Base-by-base conservation (phyloP, 2,329 filamentous ascomycete species). In the Neofusicoccum ribis region DNA sequence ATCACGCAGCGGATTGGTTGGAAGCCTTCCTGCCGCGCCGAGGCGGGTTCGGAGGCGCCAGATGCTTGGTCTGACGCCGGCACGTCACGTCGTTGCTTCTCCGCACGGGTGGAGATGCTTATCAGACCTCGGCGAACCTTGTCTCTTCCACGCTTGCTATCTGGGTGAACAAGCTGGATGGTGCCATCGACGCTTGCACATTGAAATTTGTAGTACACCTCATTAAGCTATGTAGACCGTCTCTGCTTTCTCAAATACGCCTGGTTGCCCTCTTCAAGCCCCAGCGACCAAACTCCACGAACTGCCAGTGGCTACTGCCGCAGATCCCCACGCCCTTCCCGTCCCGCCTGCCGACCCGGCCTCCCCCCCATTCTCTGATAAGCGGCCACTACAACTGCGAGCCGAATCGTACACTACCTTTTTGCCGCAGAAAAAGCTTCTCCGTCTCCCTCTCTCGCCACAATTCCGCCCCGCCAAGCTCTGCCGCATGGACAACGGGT, bases 301-400 rank as follows among this genome's bases (percentile, higher is more conserved):
- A 31, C 27, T 31, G 27, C 3, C 27, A 5, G 27, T 7, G 27
- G 6, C 27, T 31, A 7, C 27, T 31, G 27, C 27, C 27, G 52
- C 52, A 58, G 52, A 56, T 56, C 51, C 20, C 20, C 39, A 27
- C 37, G 52, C 20, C 39, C 39, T 17, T 58, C 39, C 14, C 23
- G 51, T 47, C 56, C 56, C 27, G 37, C 17, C 37, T 31, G 31
- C 51, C 37, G 37, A 14, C 34, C 31, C 31, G 31, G 9, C 47
- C 12, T 36, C 20, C 23, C 27, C 56, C 56, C 56, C 56, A 60
- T 60, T 37, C 56, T 60, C 15, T 43, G 56, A 60, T 60, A 60
- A 60, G 41, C 43, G 56, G 56, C 27, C 23, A 39, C n/a, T 37
- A 37, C 56, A 60, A 37, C 27, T 37, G n/a, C 56, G 31, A 47